phyloP scores from a whole-genome alignment of 1,284 basidiomycete species.

The Heterobasidion occidentale region DNA sequence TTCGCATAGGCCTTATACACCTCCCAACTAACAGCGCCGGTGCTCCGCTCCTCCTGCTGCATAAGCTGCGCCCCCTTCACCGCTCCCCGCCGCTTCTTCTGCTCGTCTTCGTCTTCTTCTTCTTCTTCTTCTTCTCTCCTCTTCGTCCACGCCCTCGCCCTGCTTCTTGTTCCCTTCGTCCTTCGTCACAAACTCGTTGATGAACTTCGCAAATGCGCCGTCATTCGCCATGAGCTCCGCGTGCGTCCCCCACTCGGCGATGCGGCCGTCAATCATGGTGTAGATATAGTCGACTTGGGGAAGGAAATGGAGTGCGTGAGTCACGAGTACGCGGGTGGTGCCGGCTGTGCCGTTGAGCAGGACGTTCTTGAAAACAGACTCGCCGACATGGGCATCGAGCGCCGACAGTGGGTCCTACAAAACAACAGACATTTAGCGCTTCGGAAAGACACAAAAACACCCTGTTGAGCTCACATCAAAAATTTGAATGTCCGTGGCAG shows the following conservation, averaged over 20 bases:
- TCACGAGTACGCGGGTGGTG: constrained; percentile 81
- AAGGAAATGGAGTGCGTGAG: constrained; percentile 78
- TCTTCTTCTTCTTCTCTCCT: constrained; percentile 18
- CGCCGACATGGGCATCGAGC: constrained; percentile 84
- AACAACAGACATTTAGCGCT: neutral
- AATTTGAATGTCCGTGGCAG: constrained; percentile 78
- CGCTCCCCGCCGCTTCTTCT: constrained; percentile 30
- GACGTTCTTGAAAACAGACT: constrained; percentile 80
- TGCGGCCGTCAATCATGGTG: constrained; percentile 60
- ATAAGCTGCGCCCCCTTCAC: constrained; percentile 40
- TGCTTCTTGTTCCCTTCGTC: constrained; percentile 18
- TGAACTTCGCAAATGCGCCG: constrained; percentile 67
- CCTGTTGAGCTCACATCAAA: constrained; percentile 49
- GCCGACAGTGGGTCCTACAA: constrained; percentile 65
- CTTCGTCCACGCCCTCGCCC: constrained; percentile 13
- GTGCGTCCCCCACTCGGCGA: constrained; percentile 76
- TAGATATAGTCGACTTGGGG: constrained; percentile 73
- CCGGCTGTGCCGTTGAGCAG: constrained; percentile 50
- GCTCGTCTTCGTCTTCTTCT: constrained; percentile 19
- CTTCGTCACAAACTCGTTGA: constrained; percentile 54
- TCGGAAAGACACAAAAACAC: neutral
- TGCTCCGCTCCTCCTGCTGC: constrained; percentile 59
- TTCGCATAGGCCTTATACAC: constrained; percentile 48
- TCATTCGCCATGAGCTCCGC: constrained; percentile 51
- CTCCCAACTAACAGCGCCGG: constrained; percentile 41